Conservation (phyloP, 306 rosid genomes). For the Spatholobus suberectus region DNA sequence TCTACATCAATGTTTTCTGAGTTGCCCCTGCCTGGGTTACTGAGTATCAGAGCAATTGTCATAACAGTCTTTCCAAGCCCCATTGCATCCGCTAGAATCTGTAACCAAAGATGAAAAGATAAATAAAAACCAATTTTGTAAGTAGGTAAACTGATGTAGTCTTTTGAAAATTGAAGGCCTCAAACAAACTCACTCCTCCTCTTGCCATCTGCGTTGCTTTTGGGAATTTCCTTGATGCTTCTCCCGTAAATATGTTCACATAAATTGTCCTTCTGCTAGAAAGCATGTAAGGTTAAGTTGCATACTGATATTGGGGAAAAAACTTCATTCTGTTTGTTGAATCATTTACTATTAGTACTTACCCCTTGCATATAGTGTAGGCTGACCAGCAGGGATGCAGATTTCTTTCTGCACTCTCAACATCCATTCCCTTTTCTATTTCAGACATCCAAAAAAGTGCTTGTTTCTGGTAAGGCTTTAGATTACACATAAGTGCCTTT, state of each 20-base stretch:
- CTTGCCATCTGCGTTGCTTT: conserved; percentile 80
- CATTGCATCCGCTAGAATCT: conserved; percentile 95
- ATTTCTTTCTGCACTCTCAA: conserved; percentile 59
- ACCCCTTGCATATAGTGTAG: conserved; percentile 74
- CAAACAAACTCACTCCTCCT: conserved; percentile 82
- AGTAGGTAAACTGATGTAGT: neutral
- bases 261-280: conserved; percentile 70
- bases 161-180: neutral
- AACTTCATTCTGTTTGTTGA: neutral
- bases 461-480: conserved; percentile 91
- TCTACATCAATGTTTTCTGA: conserved; percentile 31
- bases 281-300: conserved; percentile 3
- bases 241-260: conserved; percentile 80
- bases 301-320: neutral
- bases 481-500: conserved; percentile 53
- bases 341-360: conserved; percentile 37
- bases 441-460: conserved; percentile 89
- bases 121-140: neutral
- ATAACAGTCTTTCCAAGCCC: conserved; percentile 98
- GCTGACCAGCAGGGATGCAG: conserved; percentile 95
- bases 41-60: conserved; percentile 83
- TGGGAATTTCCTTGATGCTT: conserved; percentile 70
- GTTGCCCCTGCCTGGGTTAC: conserved; percentile 54
- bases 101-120: neutral
- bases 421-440: conserved; percentile 70